These are phyloP conservation scores for Dioscorea dumetorum DNA, from an alignment of 106 monocot species.

Conservation along the genomic window DNA sequence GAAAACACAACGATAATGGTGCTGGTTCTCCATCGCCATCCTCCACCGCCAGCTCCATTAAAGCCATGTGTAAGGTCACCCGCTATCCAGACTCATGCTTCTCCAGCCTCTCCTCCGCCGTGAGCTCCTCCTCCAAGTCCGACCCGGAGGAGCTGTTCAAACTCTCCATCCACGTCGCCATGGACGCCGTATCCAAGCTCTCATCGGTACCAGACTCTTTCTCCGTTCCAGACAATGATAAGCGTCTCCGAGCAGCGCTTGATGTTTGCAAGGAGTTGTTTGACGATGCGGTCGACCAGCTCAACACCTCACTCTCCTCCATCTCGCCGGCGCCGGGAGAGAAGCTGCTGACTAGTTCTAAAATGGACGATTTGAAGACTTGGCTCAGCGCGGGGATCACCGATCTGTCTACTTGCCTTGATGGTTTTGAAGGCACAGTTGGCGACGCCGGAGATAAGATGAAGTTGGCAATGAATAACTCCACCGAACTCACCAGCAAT, in stretches of 20 bases:
- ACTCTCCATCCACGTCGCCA: conserved; percentile 41
- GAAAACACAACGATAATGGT: conserved; percentile 5
- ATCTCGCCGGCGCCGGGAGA: not conserved
- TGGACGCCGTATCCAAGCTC: conserved; percentile 14
- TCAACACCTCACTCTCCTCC: conserved; percentile 29
- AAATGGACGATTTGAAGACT: conserved; percentile 34
- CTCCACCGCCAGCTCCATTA: conserved; percentile 31
- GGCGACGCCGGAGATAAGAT: conserved; percentile 20
- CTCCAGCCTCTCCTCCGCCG: conserved; percentile 44
- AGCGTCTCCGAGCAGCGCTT: conserved; percentile 26
- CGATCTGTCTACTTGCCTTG: conserved; percentile 36
- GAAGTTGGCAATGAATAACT: conserved; percentile 34
- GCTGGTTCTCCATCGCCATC: not conserved
- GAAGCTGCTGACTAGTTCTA: conserved; percentile 15
- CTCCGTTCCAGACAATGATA: conserved; percentile 12
- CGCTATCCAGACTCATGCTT: conserved; percentile 46
- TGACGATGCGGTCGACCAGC: conserved; percentile 25
- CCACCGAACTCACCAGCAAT: conserved; percentile 36
- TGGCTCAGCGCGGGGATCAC: conserved; percentile 45
- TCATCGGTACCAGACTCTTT: conserved; percentile 14
- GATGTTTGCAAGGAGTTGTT: conserved; percentile 41
- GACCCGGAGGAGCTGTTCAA: conserved; percentile 56
- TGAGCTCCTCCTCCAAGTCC: conserved; percentile 19
- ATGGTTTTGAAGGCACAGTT: conserved; percentile 39
- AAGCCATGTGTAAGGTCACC: conserved; percentile 54